Conservation (phyloP, 371 early-diverging fungal genomes). For the Smittium mucronatum region DNA sequence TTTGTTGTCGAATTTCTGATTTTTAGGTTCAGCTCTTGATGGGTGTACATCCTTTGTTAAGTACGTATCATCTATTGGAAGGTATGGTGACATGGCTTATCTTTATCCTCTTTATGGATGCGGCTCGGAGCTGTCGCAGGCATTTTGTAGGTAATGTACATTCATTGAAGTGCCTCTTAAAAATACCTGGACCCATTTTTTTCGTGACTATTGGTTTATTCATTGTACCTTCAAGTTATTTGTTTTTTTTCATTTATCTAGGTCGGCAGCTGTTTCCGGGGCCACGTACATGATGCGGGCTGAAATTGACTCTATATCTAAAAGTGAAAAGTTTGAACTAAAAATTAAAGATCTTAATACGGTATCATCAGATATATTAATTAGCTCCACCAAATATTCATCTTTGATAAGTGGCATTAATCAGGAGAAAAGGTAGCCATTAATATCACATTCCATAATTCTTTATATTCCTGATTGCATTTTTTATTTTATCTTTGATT, state of each 20-base stretch:
- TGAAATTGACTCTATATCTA: background rate
- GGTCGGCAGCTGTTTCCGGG: slow-evolving; percentile 9
- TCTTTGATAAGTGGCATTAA: background rate
- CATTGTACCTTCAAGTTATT: background rate
- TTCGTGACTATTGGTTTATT: too few relatives aligned
- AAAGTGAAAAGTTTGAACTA: background rate
- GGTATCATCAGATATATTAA: background rate
- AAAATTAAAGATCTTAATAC: background rate
- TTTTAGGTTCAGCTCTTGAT: slow-evolving; percentile 36
- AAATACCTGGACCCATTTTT: too few relatives aligned
- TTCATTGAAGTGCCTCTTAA: background rate
- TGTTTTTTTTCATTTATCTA: background rate
- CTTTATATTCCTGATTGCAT: background rate
- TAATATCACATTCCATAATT: background rate
- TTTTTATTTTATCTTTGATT: background rate
- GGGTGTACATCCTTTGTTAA: slow-evolving; percentile 51
- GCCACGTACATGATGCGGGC: slow-evolving; percentile 8
- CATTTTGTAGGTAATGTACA: slow-evolving; percentile 57
- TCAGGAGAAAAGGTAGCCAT: background rate
- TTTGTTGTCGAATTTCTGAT: background rate
- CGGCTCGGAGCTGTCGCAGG: slow-evolving; percentile 79
- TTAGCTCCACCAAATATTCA: background rate
- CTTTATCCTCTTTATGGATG: slow-evolving; percentile 78
- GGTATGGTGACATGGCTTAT: slow-evolving; percentile 73
- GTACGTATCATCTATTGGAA: slow-evolving; percentile 72